These are phyloP conservation scores for Penicillium hordei DNA, from an alignment of 2,329 filamentous ascomycete species.

Conservation along the genomic window DNA sequence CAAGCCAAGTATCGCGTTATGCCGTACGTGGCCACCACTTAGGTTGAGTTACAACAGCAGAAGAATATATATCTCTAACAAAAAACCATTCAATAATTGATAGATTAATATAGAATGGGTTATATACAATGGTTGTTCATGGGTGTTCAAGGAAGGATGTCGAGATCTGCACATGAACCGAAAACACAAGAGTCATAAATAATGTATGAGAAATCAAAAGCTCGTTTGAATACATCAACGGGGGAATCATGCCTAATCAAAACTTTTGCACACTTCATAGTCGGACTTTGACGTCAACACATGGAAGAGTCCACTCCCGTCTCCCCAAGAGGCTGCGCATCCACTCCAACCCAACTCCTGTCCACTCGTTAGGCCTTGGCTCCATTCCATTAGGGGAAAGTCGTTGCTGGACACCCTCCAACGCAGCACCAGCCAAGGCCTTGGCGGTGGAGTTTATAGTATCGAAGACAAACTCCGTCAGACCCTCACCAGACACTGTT, in stretches of 20 bases:
- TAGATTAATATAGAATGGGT: neutral
- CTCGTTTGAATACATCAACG: neutral
- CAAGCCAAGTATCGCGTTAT: neutral
- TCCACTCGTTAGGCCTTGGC: constrained; percentile 61
- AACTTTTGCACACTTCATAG: constrained; percentile 50
- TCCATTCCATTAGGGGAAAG: constrained; percentile 33
- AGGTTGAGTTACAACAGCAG: neutral
- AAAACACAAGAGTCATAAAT: neutral
- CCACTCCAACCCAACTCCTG: constrained; percentile 81
- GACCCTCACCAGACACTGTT: constrained; percentile 31
- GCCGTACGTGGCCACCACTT: neutral
- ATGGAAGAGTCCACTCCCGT: constrained; percentile 87
- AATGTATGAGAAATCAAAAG: neutral
- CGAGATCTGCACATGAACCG: neutral
- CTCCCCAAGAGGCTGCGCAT: constrained; percentile 75
- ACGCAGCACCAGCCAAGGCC: constrained; percentile 65
- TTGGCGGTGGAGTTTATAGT: constrained; percentile 68
- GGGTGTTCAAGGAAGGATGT: neutral
- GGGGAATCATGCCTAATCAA: neutral
- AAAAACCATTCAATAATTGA: neutral
- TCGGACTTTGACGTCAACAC: constrained; percentile 81
- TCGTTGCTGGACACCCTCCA: constrained; percentile 58
- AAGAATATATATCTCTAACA: neutral
- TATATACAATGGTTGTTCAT: constrained; percentile 4
- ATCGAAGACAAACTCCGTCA: constrained; percentile 42